Base-by-base conservation (phyloP, 2,329 filamentous ascomycete genomes). In the Diaporthe caulivora region DNA sequence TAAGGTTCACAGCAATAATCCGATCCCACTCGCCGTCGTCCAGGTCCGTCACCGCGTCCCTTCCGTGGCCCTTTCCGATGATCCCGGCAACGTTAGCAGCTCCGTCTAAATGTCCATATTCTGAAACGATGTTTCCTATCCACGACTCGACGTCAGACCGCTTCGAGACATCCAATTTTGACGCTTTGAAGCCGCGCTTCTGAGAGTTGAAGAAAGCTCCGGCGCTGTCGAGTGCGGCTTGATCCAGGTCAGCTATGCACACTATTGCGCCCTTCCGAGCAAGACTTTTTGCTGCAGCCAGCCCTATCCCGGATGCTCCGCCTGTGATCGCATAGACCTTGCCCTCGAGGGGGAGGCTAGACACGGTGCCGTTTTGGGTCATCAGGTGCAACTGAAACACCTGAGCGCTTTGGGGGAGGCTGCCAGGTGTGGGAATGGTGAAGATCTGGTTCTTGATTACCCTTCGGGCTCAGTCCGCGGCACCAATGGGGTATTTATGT, bases 21-120 rank as follows among this genome's bases (percentile, higher is more conserved):
- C 81, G 83, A 60, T 87, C 78, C 86, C 87, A 88, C 71, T 87
- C 85, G 40, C 83, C 82, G 71, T 87, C 86, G 31, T 86, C 84
- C 51, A 86, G 78, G 26, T 87, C 86, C 3, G 80, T 80, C 24
- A 87, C 79, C 1, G 83, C 75, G 67, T 81, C 80, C 72, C 82
- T 75, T 17, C 82, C 82, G 73, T 87, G 85, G 60, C 84, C 79
- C 76, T 82, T 83, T 58, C 86, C 86, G 75, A 87, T 86, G 55
- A 84, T 77, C 55, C 88, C 87, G 6, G 89, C 89, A 11, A 88
- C 83, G 70, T 91, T 90, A 15, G 86, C 88, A 26, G 88, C 87
- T 6, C 88, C 86, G 76, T 90, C 86, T 11, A 90, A 83, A 68
- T 84, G 84, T 6, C 88, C 89, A 69, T 87, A 87, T 42, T 82